phyloP scores from a whole-genome alignment of 1,139 yeast genomes.

The Wickerhamomyces sp. region DNA sequence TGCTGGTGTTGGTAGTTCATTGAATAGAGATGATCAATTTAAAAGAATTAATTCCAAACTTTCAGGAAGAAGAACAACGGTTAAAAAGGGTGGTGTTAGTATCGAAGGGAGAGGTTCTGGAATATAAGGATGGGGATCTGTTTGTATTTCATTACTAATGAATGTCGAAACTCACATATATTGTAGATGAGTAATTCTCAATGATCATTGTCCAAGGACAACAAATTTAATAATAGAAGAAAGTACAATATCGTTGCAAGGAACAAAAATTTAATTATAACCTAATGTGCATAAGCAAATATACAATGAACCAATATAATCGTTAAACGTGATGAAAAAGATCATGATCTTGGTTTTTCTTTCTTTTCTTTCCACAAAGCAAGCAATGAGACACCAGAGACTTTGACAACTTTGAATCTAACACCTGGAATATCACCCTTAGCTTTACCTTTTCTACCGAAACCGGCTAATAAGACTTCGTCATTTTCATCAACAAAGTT shows the following conservation, averaged over 20 bases:
- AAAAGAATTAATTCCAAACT: conserved; percentile 48
- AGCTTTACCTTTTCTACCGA: conserved; percentile 99
- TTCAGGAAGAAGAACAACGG: conserved; percentile 39
- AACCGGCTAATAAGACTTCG: conserved; percentile 99
- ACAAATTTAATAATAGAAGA: too few relatives aligned
- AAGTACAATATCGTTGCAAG: too few relatives aligned
- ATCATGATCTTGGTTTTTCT: conserved; percentile 99
- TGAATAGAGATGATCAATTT: conserved; percentile 68
- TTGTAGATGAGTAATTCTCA: too few relatives aligned
- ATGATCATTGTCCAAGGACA: too few relatives aligned
- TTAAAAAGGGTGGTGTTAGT: conserved; percentile 65
- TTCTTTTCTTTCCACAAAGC: conserved; percentile 99
- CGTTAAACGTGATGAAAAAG: conserved; percentile 1
- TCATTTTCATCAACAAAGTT: conserved; percentile 99
- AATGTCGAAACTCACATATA: too few relatives aligned
- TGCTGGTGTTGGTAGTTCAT: conserved; percentile 47
- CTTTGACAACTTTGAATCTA: conserved; percentile 99
- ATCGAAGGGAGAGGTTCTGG: conserved; percentile 61
- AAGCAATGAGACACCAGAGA: conserved; percentile 98
- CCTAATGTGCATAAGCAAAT: conserved; percentile 17
- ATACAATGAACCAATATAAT: conserved; percentile 9
- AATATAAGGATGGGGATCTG: neutral
- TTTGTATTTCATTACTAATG: neutral
- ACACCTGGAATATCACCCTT: conserved; percentile 99
- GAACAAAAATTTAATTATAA: conserved; percentile 2